Base-by-base conservation (phyloP, 1,284 basidiomycete species). In the Trichosporon sp. region DNA sequence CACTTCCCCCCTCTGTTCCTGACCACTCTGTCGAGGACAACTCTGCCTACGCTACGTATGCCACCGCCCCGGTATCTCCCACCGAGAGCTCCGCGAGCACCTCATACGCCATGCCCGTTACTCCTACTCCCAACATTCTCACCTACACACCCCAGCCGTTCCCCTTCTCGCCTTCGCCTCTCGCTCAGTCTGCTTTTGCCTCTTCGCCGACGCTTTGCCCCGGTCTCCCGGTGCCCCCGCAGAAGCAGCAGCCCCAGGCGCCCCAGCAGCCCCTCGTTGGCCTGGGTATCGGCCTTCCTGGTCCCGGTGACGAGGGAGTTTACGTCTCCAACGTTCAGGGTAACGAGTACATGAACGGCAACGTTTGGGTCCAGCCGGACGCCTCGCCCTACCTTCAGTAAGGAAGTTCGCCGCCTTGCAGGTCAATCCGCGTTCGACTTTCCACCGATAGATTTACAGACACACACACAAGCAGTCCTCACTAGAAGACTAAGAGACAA, bases 161-260 rank as follows among this genome's bases (percentile, higher is more conserved):
- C 69, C 75, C 74, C 59, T 79, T 78, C 74, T 76, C 79, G 8
- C 78, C 77, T 0, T 77, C 79, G 19, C 78, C 80, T 0, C 68
- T 75, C 8, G 70, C 69, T 11, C 73, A 76, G 54, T 71, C 71
- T 48, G 70, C 68, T 5, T 75, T 69, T 68, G 70, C 69, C 3
- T 73, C 74, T 14, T 81, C 80, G 21, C 81, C 81, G 1, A 82
- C 80, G 1, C 76, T 82, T 16, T 79, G 78, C 35, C 78, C 80
- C 12, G 79, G 78, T 32, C 75, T 80, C 51, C 46, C 73, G 0
- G 69, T 76, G 4, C 68, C 67, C 6, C 73, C 67, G 31, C 63
- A 70, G 56, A 71, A 69, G 66, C 59, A 46, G 19, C 64, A 46
- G 64, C 64, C 37, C 35, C 31, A 19, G 35, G 14, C 31, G 32